phyloP scores from a whole-genome alignment of 2,329 filamentous ascomycete species.

The Curvularia lunata region DNA sequence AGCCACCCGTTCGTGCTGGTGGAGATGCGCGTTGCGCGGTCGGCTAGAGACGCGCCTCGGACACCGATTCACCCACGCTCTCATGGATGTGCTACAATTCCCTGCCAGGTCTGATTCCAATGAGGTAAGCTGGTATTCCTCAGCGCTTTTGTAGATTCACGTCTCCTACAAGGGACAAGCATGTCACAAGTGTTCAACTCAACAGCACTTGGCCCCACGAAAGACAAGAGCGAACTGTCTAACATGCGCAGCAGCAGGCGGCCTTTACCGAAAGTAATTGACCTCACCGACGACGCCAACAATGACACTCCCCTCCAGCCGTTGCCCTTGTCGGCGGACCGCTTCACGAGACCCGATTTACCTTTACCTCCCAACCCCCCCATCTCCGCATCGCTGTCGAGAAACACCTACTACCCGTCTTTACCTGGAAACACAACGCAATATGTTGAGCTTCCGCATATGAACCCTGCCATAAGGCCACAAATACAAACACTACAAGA shows the following conservation, averaged over 20 bases:
- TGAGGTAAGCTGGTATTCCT: slow-evolving; percentile 21
- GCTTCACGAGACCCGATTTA: slow-evolving; percentile 4
- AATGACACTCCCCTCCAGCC: slow-evolving; percentile 12
- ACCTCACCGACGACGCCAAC: slow-evolving; percentile 31
- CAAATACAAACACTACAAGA: not conserved
- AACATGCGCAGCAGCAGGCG: slow-evolving; percentile 28
- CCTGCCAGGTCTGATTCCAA: slow-evolving; percentile 19
- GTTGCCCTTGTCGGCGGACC: not conserved
- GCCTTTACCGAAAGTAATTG: slow-evolving; percentile 20
- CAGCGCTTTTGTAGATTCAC: not conserved
- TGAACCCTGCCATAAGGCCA: not conserved
- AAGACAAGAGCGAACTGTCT: slow-evolving; percentile 5
- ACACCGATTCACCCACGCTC: slow-evolving; percentile 21
- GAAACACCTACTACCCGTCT: slow-evolving; percentile 1
- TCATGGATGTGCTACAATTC: slow-evolving; percentile 29
- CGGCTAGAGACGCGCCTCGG: slow-evolving; percentile 24
- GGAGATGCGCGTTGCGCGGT: slow-evolving; percentile 12
- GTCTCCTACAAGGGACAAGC: not conserved
- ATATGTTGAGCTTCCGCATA: not conserved
- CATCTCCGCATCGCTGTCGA: not conserved
- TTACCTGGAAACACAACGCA: slow-evolving; percentile 1
- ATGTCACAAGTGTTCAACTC: too few relatives aligned
- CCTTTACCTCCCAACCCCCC: slow-evolving; percentile 2
- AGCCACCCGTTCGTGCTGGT: slow-evolving; percentile 7
- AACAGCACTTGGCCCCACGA: not conserved